Percentiles rank a stretch among this genome's conserved stretches.
Evolutionary conservation across 75 land plant species (phyloP).

Genomic region (Cryptomeria japonica): DNA sequence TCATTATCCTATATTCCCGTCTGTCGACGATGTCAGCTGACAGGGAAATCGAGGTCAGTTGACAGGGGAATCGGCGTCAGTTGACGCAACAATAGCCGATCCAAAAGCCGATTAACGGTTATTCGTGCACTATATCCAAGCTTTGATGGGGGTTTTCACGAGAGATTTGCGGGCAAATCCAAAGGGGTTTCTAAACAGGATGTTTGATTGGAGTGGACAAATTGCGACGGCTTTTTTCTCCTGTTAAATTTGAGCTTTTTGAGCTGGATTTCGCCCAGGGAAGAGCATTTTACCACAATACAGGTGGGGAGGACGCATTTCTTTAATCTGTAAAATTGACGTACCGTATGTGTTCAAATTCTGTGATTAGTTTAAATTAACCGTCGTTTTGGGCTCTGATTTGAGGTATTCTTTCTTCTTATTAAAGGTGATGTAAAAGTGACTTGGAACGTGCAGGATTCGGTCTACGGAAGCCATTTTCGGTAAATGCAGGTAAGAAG

Average conservation of each 20-base stretch:
- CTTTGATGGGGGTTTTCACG: neutral
- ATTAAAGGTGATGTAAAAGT: neutral
- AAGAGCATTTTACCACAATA: neutral
- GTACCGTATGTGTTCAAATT: neutral
- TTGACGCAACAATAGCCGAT: conserved; percentile 1
- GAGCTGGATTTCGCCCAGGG: neutral
- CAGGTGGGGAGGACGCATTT: neutral
- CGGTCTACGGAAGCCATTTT: neutral
- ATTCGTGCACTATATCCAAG: neutral
- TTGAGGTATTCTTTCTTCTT: neutral
- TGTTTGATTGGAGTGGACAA: neutral
- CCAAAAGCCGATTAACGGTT: neutral
- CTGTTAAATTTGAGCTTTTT: neutral
- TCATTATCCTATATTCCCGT: conserved; percentile 4
- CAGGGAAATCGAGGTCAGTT: neutral
- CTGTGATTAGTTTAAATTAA: neutral
- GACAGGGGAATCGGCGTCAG: neutral
- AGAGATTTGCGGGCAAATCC: neutral
- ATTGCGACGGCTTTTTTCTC: neutral
- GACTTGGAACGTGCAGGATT: neutral
- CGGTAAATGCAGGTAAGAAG: neutral
- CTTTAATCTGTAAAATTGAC: neutral
- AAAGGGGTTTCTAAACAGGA: neutral
- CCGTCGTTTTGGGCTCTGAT: neutral
- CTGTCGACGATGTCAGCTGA: neutral